These are phyloP conservation scores for Hansenula sp. DNA, from an alignment of 1,139 yeast genomes.

Conservation along the genomic window DNA sequence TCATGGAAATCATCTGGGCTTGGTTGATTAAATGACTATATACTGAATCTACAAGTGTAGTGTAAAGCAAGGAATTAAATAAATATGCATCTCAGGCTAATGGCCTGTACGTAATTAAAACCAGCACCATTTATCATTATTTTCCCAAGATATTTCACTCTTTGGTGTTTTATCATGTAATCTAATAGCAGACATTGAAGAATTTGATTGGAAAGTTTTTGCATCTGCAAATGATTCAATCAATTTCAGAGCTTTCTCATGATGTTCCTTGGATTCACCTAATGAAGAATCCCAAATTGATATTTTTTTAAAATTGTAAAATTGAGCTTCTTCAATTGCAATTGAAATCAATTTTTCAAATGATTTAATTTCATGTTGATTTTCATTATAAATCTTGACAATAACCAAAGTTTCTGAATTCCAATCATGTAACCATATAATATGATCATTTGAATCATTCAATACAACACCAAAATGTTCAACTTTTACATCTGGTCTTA, in stretches of 20 bases:
- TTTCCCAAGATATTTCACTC: conserved; percentile 14
- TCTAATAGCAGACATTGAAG: conserved; percentile 18
- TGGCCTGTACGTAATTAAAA: conserved; percentile 7
- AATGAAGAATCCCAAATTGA: conserved; percentile 19
- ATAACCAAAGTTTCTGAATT: conserved; percentile 31
- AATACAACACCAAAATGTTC: conserved; percentile 15
- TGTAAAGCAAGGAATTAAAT: not conserved
- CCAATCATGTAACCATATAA: conserved; percentile 46
- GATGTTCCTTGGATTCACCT: conserved; percentile 3
- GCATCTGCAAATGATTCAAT: conserved; percentile 5
- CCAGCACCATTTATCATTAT: conserved; percentile 25
- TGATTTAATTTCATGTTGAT: conserved; percentile 10
- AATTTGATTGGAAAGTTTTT: conserved; percentile 5
- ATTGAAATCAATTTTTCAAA: conserved; percentile 11
- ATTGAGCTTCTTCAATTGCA: conserved; percentile 14
- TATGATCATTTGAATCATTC: conserved; percentile 22
- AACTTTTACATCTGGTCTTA: conserved; percentile 4
- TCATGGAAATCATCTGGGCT: too few relatives aligned
- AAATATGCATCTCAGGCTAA: not conserved
- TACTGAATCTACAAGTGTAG: not conserved
- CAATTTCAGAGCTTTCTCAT: conserved; percentile 6
- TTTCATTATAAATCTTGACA: conserved; percentile 22
- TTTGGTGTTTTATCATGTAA: conserved; percentile 6
- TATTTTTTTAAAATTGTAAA: conserved; percentile 5
- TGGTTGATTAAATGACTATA: not conserved